A percentile compares a stretch with the other conserved stretches of the same genome.
Conservation (phyloP, 1,284 basidiomycete species). For the Ustanciosporium gigantosporum region DNA sequence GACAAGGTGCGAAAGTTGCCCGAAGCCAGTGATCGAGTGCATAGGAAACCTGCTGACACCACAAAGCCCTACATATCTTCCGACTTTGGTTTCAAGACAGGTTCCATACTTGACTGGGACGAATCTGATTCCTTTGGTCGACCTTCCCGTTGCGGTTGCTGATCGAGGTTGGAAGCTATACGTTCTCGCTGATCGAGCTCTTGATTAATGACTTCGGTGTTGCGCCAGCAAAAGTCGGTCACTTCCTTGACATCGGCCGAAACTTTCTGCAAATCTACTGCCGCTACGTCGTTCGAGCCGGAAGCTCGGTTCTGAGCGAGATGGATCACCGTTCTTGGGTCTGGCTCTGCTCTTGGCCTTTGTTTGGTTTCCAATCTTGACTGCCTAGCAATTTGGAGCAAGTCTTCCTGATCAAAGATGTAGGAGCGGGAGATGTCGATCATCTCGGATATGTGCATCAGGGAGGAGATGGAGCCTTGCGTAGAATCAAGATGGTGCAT, state of each 20-base stretch:
- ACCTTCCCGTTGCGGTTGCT: no score
- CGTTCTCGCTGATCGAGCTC: neutral
- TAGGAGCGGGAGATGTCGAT: slow-evolving; percentile 8
- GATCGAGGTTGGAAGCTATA: no score
- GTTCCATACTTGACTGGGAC: no score
- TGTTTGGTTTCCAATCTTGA: neutral
- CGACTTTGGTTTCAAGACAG: no score
- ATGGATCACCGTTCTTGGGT: neutral
- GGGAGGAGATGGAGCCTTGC: slow-evolving; percentile 15
- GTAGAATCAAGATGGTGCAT: slow-evolving; percentile 15
- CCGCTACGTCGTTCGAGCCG: neutral
- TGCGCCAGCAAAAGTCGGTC: neutral
- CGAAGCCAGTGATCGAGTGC: no score
- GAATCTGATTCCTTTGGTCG: no score
- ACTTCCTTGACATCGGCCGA: neutral
- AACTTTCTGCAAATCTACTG: neutral
- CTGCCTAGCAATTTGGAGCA: slow-evolving; percentile 5
- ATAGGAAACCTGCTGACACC: no score
- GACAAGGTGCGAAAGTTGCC: no score
- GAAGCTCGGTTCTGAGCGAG: neutral
- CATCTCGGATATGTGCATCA: slow-evolving; percentile 20
- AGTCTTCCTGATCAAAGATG: slow-evolving; percentile 9
- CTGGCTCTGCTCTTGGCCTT: neutral
- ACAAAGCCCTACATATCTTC: no score
- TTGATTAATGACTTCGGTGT: neutral